These are phyloP conservation scores for Lotmaria passim DNA, from an alignment of 208 protist genomes.

Conservation along the genomic window DNA sequence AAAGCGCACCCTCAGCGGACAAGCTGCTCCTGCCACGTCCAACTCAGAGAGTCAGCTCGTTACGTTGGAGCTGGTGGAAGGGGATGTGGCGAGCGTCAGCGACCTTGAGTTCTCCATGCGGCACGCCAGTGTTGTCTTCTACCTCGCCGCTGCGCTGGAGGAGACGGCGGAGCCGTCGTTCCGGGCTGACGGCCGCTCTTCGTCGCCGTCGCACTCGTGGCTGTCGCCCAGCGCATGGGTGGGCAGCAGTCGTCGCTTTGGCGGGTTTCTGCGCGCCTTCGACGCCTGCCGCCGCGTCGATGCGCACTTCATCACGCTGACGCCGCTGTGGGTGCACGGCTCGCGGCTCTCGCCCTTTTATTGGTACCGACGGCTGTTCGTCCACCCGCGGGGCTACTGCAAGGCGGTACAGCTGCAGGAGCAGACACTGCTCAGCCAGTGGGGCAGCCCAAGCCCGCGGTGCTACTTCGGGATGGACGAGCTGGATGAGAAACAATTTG, in stretches of 20 bases:
- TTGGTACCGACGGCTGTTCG: conserved; percentile 59
- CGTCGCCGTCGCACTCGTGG: conserved; percentile 14
- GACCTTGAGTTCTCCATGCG: conserved; percentile 64
- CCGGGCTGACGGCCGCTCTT: conserved; percentile 9
- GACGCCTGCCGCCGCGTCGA: conserved; percentile 67
- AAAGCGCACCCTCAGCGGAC: too few relatives aligned
- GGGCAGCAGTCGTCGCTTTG: conserved; percentile 33
- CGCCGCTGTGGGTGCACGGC: conserved; percentile 61
- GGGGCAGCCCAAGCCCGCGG: conserved; percentile 41
- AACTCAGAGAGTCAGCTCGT: conserved; percentile 13
- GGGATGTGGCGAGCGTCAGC: conserved; percentile 35
- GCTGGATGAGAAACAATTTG: conserved; percentile 32
- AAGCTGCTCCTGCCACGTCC: too few relatives aligned
- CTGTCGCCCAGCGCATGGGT: conserved; percentile 11
- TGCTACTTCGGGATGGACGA: conserved; percentile 51
- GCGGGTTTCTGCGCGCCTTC: conserved; percentile 52
- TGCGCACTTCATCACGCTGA: conserved; percentile 68
- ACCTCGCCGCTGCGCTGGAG: conserved; percentile 46
- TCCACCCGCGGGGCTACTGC: conserved; percentile 52
- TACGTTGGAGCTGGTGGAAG: conserved; percentile 60
- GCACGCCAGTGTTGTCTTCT: conserved; percentile 57
- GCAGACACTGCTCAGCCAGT: conserved; percentile 48
- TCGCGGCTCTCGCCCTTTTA: conserved; percentile 60
- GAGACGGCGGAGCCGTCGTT: conserved; percentile 24
- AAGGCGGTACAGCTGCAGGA: conserved; percentile 60